Evolutionary conservation across 306 rosid species (phyloP).

Genomic region (Myrica gale): DNA sequence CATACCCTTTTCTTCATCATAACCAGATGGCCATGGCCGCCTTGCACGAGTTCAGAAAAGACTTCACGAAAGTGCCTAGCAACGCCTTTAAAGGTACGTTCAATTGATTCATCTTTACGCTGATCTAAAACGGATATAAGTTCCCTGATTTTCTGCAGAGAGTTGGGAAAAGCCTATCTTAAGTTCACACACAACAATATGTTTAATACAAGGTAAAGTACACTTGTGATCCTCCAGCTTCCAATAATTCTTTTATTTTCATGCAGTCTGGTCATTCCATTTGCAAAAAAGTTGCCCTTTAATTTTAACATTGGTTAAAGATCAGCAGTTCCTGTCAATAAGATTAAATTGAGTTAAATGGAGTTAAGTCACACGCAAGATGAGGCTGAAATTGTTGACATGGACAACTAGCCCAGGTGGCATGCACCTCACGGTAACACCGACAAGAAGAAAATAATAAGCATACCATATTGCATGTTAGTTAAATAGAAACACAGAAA

Average conservation of each 20-base stretch:
- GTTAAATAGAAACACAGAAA: too few species aligned
- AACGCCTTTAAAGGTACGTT: conserved; percentile 97
- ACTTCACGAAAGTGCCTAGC: conserved; percentile 97
- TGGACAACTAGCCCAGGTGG: background rate
- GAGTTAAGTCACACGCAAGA: background rate
- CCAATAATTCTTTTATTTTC: background rate
- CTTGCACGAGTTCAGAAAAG: conserved; percentile 92
- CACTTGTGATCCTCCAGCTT: background rate
- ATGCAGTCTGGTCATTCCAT: background rate
- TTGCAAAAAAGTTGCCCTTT: background rate
- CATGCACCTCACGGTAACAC: background rate
- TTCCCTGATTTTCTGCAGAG: conserved; percentile 85
- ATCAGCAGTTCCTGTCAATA: background rate
- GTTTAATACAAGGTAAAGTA: background rate
- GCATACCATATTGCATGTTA: too few species aligned
- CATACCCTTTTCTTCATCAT: conserved; percentile 96
- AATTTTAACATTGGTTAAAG: background rate
- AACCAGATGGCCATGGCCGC: conserved; percentile 84
- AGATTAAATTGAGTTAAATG: background rate
- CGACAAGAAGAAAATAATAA: background rate
- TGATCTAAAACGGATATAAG: conserved; percentile 87
- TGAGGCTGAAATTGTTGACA: background rate
- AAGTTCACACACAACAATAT: background rate
- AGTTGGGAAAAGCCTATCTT: conserved; percentile 5
- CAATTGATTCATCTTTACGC: conserved; percentile 93